Base-by-base conservation (phyloP, 805 yeast species). In the Nakazawaea ishiwadae region DNA sequence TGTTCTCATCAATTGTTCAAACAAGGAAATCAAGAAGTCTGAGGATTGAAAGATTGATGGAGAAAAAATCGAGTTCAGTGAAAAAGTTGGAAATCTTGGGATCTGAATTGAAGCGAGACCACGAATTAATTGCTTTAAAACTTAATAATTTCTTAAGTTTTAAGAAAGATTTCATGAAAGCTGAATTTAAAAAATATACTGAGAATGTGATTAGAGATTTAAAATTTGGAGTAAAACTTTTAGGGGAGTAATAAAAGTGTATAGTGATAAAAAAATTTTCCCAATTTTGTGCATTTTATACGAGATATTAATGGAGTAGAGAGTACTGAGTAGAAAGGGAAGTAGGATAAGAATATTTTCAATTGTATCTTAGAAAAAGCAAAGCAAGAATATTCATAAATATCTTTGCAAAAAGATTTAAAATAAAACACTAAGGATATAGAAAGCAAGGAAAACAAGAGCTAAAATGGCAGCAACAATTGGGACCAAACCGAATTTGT, bases 101-200 rank as follows among this genome's bases (percentile, higher is more conserved):
- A 36, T 55, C 59, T 24, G 63, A 63, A 31, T 55, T 82, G 31
- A 49, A 66, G 40, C 46, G 49, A 18, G 69, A 63, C n/a, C 85
- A 84, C 56, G 91, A 84, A 51, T 50, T 57, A 1, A 48, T 82
- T 3, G 89, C 90, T 1, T 71, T 76, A 38, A 84, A 80, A 54
- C 62, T 81, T 15, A 79, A 80, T 39, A 75, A 71, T 38, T 81
- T 75, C 45, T 59, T 82, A 48, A 66, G 64, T 39, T 79, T 72
- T 58, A 74, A 75, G 50, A 56, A 71, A 3, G 56, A 57, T 1
- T 66, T 74, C 44, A 45, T 74, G 31, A 50, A 51, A 30, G 57
- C 65, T 37, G 61, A 65, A 2, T 50, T 77, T 28, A 63, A 57
- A 39, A 59, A 58, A 26, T 66, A 54, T 40, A 59, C 60, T 2